Evolutionary conservation across 768 basidiomycete species (phyloP), one percentile per base, ranked within the genome.

Genomic region (Saitozyma sp.): DNA sequence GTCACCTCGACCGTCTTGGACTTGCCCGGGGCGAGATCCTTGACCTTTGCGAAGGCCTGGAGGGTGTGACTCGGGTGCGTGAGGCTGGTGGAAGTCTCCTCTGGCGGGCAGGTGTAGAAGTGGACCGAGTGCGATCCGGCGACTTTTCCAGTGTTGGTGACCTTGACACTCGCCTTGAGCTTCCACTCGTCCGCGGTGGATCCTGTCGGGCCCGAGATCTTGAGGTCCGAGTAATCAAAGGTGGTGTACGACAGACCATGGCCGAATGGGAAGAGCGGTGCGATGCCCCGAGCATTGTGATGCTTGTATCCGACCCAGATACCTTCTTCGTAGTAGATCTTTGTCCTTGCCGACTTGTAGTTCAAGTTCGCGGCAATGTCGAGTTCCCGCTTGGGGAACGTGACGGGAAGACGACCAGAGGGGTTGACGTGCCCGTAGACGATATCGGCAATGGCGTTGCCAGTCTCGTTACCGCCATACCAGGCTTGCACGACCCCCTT

Each of bases 171-270:
- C 16, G 73, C 74, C 38, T 62, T 54, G 59, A 69, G 17, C 56
- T 66, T 41, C 75, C 65, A 37, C 67, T 65, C 51, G 66, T 76
- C 16, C 6, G 69, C 61, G 8, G 48, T 46, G 37, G 59, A 37
- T 29, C 53, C 40, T 10, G 70, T 53, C 19, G 20, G 42, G 13
- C 50, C 20, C 11, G 80, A 79, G 38, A 86, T 70, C 0, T 68
- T 62, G 8, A 88, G 74, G 56, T 85, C 79, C 0, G 83, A 83
- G 45, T 87, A 82, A 2, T 78, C 72, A 74, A 91, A 92, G 1
- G 81, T 84, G 6, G 89, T 90, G 78, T 91, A 92, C 0, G 89
- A 90, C 9, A 90, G 80, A 37, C 90, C 89, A 51, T 69, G 87
- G 83, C 89, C 88, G 72, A 89, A 89, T 16, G 86, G 83, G 78